Conservation (phyloP, 177 flowering plant species). For the Tripterygium wilfordii region DNA sequence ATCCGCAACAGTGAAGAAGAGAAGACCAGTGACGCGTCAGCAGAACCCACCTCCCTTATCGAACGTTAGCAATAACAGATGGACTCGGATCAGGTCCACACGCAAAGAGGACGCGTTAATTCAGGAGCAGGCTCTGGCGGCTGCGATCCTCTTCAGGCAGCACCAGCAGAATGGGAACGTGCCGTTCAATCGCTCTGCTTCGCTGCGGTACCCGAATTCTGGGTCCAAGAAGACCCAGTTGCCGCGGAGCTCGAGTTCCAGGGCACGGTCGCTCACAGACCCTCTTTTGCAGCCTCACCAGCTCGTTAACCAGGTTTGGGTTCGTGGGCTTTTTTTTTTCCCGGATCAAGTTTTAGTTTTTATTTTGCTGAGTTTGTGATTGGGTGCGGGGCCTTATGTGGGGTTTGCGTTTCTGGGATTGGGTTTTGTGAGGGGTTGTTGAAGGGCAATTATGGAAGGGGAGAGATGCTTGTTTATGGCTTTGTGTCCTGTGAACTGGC, state of each 20-base stretch:
- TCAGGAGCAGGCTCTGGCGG: conserved; percentile 72
- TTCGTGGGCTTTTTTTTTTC: not conserved
- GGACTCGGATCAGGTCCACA: conserved; percentile 52
- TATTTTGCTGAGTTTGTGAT: too few relatives aligned
- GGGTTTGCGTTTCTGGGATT: too few relatives aligned
- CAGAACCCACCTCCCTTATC: conserved; percentile 15
- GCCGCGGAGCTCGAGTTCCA: conserved; percentile 83
- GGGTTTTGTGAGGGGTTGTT: too few relatives aligned
- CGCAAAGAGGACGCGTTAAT: conserved; percentile 45
- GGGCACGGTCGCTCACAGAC: conserved; percentile 77
- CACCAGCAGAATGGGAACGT: conserved; percentile 39
- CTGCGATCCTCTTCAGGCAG: conserved; percentile 58
- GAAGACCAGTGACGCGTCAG: conserved; percentile 15
- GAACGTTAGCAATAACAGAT: conserved; percentile 55
- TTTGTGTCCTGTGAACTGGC: too few relatives aligned
- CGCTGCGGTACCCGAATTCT: conserved; percentile 42
- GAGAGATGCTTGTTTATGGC: too few relatives aligned
- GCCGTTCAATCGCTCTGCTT: conserved; percentile 77
- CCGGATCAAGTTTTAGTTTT: not conserved
- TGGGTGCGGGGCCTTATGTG: too few relatives aligned
- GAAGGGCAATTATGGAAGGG: too few relatives aligned
- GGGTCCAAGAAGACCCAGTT: conserved; percentile 44
- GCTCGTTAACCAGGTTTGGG: conserved; percentile 71
- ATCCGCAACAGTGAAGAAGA: conserved; percentile 19
- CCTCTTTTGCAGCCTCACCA: conserved; percentile 87